Percentiles rank a stretch among this genome's conserved stretches.
Conservation (phyloP, 2,329 filamentous ascomycete genomes). For the Ceratocystis alfenasii region DNA sequence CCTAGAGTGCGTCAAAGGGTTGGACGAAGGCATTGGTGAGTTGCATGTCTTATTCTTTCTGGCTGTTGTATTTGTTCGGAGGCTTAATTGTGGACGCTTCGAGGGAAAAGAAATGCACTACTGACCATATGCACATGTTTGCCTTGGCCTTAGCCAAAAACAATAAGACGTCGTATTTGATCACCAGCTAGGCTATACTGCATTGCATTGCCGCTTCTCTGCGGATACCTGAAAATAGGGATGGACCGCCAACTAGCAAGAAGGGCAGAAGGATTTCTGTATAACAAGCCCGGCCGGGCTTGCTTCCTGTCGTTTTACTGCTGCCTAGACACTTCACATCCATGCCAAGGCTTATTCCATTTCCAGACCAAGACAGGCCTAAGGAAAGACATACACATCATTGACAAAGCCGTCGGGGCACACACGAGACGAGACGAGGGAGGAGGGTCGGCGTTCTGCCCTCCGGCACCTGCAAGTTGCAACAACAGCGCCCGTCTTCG, state of each 20-base stretch:
- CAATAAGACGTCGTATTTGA: too few relatives aligned
- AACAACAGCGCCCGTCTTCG: background rate
- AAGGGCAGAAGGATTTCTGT: too few relatives aligned
- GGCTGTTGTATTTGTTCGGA: background rate
- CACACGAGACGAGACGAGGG: background rate
- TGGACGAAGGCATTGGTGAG: background rate
- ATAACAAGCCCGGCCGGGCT: too few relatives aligned
- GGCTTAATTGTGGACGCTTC: background rate
- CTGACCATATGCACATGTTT: background rate
- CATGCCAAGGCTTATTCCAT: too few relatives aligned
- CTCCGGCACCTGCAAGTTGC: background rate
- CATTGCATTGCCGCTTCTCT: background rate
- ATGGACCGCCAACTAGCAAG: background rate
- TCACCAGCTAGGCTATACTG: background rate
- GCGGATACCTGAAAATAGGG: background rate
- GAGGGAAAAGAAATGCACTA: background rate
- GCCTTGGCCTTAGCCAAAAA: too few relatives aligned
- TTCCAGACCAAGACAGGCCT: too few relatives aligned
- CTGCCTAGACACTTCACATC: too few relatives aligned
- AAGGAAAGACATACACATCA: background rate
- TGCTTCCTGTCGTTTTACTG: too few relatives aligned
- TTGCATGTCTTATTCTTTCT: background rate
- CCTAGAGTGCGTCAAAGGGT: too few relatives aligned
- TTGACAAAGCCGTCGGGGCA: background rate
- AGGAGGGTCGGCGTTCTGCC: background rate